These are phyloP conservation scores for Carex sylvatica DNA, from an alignment of 202 grass and related monocot genomes.

Conservation along the genomic window DNA sequence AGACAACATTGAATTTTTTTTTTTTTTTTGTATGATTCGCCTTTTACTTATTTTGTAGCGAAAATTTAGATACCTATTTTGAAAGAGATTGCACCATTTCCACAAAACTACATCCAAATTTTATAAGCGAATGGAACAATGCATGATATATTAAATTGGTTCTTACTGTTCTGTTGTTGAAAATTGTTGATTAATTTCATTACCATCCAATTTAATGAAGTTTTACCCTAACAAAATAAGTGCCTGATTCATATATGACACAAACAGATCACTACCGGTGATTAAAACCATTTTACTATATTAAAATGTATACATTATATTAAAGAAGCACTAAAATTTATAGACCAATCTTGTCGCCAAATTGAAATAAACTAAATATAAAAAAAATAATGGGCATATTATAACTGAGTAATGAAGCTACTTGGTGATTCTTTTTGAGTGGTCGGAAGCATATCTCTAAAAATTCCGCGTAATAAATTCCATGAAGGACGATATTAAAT, in stretches of 20 bases:
- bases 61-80: background rate
- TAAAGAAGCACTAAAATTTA: background rate
- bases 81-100: background rate
- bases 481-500: too few relatives aligned
- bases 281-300: background rate
- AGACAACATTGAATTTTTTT: too few relatives aligned
- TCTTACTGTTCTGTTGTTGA: background rate
- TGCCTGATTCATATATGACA: background rate
- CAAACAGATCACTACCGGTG: background rate
- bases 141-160: background rate
- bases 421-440: conserved; percentile 2
- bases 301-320: background rate
- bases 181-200: background rate
- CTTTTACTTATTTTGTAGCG: too few relatives aligned
- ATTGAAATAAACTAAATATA: background rate
- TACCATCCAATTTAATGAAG: too few relatives aligned
- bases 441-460: background rate
- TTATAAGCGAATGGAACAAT: background rate
- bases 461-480: background rate
- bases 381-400: background rate
- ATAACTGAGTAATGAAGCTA: background rate
- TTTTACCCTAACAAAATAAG: too few relatives aligned
- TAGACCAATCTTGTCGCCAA: background rate
- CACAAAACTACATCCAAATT: background rate
- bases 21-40: too few relatives aligned